phyloP scores from a whole-genome alignment of 192 early-diverging fungal genomes.

The Spinellus fusiger region DNA sequence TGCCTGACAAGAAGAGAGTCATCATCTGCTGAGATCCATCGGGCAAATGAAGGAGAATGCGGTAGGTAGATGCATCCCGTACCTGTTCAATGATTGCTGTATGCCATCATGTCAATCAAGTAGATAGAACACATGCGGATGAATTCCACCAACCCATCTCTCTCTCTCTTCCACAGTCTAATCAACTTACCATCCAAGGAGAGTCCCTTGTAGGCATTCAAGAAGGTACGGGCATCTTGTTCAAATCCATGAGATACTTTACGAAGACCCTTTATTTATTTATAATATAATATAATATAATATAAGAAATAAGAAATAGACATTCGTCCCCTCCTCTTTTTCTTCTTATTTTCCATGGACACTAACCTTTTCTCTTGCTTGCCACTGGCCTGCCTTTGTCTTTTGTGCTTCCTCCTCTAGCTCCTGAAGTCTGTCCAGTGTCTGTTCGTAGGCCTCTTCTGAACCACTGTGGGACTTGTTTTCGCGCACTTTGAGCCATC shows the following conservation, averaged over 20 bases:
- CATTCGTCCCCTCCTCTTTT: not conserved
- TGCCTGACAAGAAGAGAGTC: conserved; percentile 73
- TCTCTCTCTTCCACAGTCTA: not conserved
- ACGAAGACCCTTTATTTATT: conserved; percentile 35
- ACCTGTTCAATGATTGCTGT: conserved; percentile 88
- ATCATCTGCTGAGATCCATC: conserved; percentile 62
- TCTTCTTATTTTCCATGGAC: not conserved
- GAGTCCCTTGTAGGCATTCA: conserved; percentile 74
- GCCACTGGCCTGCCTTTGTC: conserved; percentile 76
- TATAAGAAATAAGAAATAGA: not conserved
- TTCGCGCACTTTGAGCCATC: conserved; percentile 80
- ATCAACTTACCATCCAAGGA: conserved; percentile 61
- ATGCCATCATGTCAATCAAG: not conserved
- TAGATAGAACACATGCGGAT: not conserved
- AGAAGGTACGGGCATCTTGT: conserved; percentile 64
- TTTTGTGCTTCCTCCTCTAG: conserved; percentile 71
- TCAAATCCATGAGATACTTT: conserved; percentile 49
- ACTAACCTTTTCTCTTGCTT: conserved; percentile 42
- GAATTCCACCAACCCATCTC: not conserved
- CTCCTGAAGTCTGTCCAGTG: conserved; percentile 42
- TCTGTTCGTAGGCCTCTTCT: conserved; percentile 30
- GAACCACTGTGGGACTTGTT: conserved; percentile 34
- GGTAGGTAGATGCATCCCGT: conserved; percentile 84
- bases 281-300: not conserved
- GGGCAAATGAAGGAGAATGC: conserved; percentile 64